These are phyloP conservation scores for Russula sp. DNA, from an alignment of 768 basidiomycete genomes.

Conservation along the genomic window DNA sequence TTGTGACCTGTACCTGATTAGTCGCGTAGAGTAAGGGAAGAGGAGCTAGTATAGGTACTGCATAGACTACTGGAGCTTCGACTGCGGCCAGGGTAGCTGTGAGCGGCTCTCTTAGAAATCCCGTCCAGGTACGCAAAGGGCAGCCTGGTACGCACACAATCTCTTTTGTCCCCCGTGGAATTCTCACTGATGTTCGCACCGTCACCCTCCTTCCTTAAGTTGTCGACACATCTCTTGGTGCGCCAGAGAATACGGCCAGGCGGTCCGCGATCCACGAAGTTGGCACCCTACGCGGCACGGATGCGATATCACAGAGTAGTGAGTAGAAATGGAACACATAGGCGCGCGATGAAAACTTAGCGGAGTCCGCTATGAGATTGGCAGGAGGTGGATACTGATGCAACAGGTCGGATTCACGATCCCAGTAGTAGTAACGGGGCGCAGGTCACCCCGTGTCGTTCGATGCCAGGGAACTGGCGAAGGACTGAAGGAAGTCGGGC, in stretches of 20 bases:
- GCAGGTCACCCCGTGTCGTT: slow-evolving; percentile 42
- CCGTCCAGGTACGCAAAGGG: slow-evolving; percentile 51
- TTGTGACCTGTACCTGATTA: background rate
- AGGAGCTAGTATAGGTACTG: slow-evolving; percentile 84
- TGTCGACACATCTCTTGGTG: slow-evolving; percentile 56
- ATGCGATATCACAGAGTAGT: slow-evolving; percentile 73
- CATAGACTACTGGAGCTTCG: slow-evolving; percentile 67
- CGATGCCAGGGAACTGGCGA: slow-evolving; percentile 65
- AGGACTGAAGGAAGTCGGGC: slow-evolving; percentile 63
- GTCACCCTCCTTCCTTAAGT: slow-evolving; percentile 22
- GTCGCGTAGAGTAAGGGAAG: slow-evolving; percentile 67
- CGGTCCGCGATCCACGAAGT: slow-evolving; percentile 54
- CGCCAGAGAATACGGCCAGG: slow-evolving; percentile 40
- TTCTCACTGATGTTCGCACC: background rate
- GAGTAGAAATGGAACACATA: slow-evolving; percentile 62
- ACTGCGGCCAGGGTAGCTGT: slow-evolving; percentile 73
- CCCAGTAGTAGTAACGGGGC: background rate
- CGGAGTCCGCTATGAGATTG: slow-evolving; percentile 62
- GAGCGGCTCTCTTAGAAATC: slow-evolving; percentile 72
- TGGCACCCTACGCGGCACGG: slow-evolving; percentile 66
- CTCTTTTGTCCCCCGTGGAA: no score
- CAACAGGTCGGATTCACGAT: background rate
- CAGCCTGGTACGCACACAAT: slow-evolving; percentile 52
- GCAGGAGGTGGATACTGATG: slow-evolving; percentile 30
- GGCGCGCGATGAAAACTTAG: slow-evolving; percentile 69